Percentiles rank a stretch among this genome's conserved stretches.
Conservation (phyloP, 1,139 yeast species). For the Hanseniaspora sp. region DNA sequence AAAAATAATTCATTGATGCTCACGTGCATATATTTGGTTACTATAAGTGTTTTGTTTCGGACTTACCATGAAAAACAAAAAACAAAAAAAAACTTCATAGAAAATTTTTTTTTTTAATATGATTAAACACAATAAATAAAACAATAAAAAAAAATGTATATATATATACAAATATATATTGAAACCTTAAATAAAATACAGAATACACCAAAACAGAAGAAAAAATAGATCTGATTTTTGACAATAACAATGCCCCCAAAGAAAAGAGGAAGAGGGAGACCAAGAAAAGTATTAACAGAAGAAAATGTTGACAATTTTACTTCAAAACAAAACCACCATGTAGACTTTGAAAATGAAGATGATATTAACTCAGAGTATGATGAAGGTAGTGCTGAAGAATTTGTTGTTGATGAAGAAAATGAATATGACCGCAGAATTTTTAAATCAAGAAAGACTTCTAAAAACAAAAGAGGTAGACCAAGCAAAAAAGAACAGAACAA, state of each 20-base stretch:
- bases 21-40: too few relatives aligned
- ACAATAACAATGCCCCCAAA: slow-evolving; percentile 23
- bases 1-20: too few relatives aligned
- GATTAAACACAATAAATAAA: too few relatives aligned
- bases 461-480: slow-evolving; percentile 14
- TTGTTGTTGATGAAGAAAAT: background rate
- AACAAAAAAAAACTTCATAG: too few relatives aligned
- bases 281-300: background rate
- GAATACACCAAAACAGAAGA: too few relatives aligned
- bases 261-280: slow-evolving; percentile 21
- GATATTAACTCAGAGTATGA: background rate
- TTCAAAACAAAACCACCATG: background rate
- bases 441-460: slow-evolving; percentile 16
- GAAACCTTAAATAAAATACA: too few relatives aligned
- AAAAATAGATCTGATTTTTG: too few relatives aligned
- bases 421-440: background rate
- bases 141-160: too few relatives aligned
- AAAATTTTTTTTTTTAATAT: too few relatives aligned
- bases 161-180: too few relatives aligned
- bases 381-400: background rate
- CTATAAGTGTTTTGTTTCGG: too few relatives aligned
- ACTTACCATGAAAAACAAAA: too few relatives aligned
- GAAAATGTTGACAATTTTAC: background rate
- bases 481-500: background rate
- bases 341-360: background rate